Evolutionary conservation across 371 early-diverging fungal species (phyloP), one percentile per base, ranked within the genome.

Genomic region (Phascolomyces articulosus): DNA sequence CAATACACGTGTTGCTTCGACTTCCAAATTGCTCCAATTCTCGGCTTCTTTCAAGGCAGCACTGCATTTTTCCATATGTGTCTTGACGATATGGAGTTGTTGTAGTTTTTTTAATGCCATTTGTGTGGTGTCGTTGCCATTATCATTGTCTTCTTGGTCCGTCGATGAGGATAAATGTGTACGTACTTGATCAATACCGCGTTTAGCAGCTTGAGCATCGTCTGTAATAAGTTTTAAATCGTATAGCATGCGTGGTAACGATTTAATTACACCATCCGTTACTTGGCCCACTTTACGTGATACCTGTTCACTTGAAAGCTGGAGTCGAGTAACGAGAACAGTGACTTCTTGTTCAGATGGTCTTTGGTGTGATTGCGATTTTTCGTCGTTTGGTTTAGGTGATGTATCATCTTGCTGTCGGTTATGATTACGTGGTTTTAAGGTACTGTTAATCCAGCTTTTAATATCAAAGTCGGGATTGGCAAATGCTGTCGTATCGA

Each of bases 21-120:
- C 71, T 34, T 88, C 84, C 49, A 93, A 80, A 48, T 90, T 88
- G 28, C 77, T 85, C 93, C 93, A 93, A 69, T 86, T 91, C 60
- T 93, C 92, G 0, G 91, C 89, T 62, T 92, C 91, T 38, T 83
- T 77, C 8, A 92, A 74, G 0, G 86, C 78, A 10, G 68, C 58
- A 15, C 71, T 69, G 48, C 83, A 80, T 21, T 74, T 68, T 29
- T 83, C 90, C 94, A 93, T 93, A 2, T 92, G 77, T 21, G 83
- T 81, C 53, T 90, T 86, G 53, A 90, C 88, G 9, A 80, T 71
- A 73, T 91, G 92, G 10, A 91, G 75, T 60, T 85, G 82, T 49
- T 85, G 81, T 27, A 93, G 78, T 40, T 80, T 77, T 44, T 90
- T 87, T 58, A 93, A 74, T 0, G 90, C 85, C 20, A 72, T 77